Conservation (phyloP, 2,329 filamentous ascomycete genomes). For the Apiospora koreana region DNA sequence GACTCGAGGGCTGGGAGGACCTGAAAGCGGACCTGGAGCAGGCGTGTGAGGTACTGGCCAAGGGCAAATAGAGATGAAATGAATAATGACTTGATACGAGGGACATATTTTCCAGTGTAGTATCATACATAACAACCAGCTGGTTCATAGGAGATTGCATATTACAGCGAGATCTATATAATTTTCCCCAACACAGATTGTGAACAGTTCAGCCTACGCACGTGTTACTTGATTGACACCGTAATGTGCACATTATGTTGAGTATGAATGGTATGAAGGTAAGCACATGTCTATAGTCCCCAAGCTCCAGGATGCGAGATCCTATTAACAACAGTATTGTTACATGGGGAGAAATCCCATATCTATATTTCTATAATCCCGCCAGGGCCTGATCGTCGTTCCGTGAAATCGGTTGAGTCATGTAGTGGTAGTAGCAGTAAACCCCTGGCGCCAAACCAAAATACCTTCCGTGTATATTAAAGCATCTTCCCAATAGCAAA, state of each 20-base stretch:
- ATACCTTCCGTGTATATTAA: neutral
- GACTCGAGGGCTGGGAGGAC: constrained; percentile 86
- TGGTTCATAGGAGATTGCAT: neutral
- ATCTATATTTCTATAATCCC: neutral
- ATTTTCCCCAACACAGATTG: no score
- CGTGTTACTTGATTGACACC: neutral
- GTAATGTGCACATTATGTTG: neutral
- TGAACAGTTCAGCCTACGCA: neutral
- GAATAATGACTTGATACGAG: neutral
- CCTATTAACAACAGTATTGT: neutral
- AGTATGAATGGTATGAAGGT: neutral
- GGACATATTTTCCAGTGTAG: neutral
- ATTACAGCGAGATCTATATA: neutral
- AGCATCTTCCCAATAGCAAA: neutral
- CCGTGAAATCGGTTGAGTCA: neutral
- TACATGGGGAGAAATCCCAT: neutral
- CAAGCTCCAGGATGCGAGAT: neutral
- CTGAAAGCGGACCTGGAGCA: constrained; percentile 72
- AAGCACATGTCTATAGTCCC: neutral
- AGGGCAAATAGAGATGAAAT: neutral
- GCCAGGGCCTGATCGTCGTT: neutral
- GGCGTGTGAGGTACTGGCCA: constrained; percentile 60
- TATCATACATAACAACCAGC: no score
- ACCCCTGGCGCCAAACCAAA: neutral
- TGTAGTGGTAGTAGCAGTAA: neutral